A percentile compares a stretch with the other conserved stretches of the same genome.
Evolutionary conservation across 192 early-diverging fungal genomes (phyloP).

Genomic region (Paraglomus brasilianum): DNA sequence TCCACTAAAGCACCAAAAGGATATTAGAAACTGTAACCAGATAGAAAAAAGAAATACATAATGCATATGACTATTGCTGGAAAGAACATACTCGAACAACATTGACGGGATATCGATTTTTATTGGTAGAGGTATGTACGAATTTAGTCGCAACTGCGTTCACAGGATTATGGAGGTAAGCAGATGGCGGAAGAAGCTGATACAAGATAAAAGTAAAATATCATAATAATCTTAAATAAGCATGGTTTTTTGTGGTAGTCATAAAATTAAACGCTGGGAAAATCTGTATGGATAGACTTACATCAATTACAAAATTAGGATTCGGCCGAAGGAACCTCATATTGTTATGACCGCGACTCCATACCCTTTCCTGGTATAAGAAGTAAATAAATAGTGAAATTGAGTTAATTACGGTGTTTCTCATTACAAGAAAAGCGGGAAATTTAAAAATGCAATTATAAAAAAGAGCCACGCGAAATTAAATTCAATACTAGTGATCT

Average conservation of each 20-base stretch:
- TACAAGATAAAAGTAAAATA: constrained; percentile 17
- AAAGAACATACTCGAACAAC: constrained; percentile 69
- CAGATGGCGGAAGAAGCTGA: constrained; percentile 68
- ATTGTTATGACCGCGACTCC: constrained; percentile 54
- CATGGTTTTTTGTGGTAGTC: no score
- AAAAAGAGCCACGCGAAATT: not conserved
- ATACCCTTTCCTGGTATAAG: constrained; percentile 54
- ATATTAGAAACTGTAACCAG: not conserved
- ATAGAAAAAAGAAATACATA: not conserved
- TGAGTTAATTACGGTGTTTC: constrained; percentile 35
- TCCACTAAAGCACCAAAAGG: constrained; percentile 62
- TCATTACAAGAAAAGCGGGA: not conserved
- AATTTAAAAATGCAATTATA: not conserved
- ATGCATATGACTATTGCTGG: not conserved
- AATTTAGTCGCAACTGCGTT: constrained; percentile 83
- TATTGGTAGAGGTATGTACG: constrained; percentile 92
- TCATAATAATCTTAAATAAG: no score
- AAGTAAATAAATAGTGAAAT: no score
- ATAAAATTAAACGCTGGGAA: no score
- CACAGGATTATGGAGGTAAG: constrained; percentile 63
- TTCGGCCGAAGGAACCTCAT: constrained; percentile 64
- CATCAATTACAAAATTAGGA: constrained; percentile 70
- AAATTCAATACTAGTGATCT: no score
- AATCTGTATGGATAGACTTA: constrained; percentile 42
- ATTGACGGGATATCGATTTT: constrained; percentile 87